phyloP scores from a whole-genome alignment of 495 filamentous ascomycete genomes.

The Podospora didyma region DNA sequence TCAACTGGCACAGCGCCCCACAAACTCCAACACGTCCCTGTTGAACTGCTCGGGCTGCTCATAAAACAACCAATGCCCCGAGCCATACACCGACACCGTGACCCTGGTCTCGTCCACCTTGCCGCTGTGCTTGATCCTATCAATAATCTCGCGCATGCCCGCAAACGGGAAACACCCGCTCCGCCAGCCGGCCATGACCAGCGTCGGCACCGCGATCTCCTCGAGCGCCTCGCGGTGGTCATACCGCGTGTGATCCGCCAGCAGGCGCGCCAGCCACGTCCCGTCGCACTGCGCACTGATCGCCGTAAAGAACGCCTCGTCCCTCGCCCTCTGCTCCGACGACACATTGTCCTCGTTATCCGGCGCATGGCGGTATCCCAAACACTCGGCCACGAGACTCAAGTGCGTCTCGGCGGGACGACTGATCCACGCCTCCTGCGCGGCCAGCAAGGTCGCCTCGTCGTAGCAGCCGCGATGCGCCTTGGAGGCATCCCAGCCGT shows the following conservation, averaged over 20 bases:
- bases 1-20: no score
- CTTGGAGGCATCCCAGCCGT: conserved; percentile 17
- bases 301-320: conserved; percentile 37
- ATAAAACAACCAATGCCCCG: conserved; percentile 47
- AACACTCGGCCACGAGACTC: conserved; percentile 34
- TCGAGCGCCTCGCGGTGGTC: conserved; percentile 44
- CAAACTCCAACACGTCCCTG: conserved; percentile 32
- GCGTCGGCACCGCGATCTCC: conserved; percentile 21
- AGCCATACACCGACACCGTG: conserved; percentile 29
- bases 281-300: conserved; percentile 35
- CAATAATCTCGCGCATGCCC: conserved; percentile 37
- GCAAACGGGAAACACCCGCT: conserved; percentile 43
- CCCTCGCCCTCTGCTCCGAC: conserved; percentile 16
- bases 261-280: conserved; percentile 38
- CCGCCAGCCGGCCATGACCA: conserved; percentile 38
- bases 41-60: conserved; percentile 42
- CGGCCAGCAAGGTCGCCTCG: conserved; percentile 27
- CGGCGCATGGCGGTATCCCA: conserved; percentile 33
- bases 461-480: conserved; percentile 37
- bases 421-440: conserved; percentile 33
- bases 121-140: conserved; percentile 17
- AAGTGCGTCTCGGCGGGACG: conserved; percentile 20
- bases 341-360: conserved; percentile 8
- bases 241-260: conserved; percentile 44
- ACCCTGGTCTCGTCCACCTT: conserved; percentile 18